Conservation (phyloP, 2,329 filamentous ascomycete genomes). For the Epichloe festucae region DNA sequence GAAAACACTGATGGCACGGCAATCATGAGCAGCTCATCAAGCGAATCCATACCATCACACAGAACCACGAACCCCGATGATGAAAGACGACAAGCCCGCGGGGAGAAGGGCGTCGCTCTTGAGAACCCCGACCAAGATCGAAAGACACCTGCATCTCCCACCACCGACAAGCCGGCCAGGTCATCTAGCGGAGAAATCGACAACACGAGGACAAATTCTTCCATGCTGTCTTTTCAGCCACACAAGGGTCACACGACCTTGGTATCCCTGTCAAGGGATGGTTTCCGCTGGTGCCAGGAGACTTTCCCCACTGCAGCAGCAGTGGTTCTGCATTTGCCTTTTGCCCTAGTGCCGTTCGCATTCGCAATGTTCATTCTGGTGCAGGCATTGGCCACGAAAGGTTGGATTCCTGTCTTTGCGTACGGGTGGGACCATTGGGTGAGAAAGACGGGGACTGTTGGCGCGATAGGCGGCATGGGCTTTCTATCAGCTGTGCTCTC, state of each 20-base stretch:
- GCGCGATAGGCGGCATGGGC: slow-evolving; percentile 58
- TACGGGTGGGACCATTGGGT: slow-evolving; percentile 66
- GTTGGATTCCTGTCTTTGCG: slow-evolving; percentile 62
- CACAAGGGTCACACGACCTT: slow-evolving; percentile 30
- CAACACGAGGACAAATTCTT: not conserved
- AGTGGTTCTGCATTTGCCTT: slow-evolving; percentile 53
- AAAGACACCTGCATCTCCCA: not conserved
- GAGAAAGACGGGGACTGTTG: slow-evolving; percentile 52
- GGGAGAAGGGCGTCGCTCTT: not conserved
- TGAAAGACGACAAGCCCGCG: not conserved
- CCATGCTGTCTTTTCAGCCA: slow-evolving; percentile 4
- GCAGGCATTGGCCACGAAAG: slow-evolving; percentile 58
- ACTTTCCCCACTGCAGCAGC: slow-evolving; percentile 59
- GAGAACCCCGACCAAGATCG: not conserved
- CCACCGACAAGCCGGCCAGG: not conserved
- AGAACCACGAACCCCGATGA: not conserved
- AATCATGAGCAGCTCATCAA: slow-evolving; percentile 3
- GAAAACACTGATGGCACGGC: slow-evolving; percentile 7
- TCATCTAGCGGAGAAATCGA: not conserved
- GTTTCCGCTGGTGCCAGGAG: slow-evolving; percentile 48
- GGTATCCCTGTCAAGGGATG: slow-evolving; percentile 31
- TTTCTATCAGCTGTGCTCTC: slow-evolving; percentile 59
- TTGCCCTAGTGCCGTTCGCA: slow-evolving; percentile 56
- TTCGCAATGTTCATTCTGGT: slow-evolving; percentile 66
- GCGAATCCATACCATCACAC: slow-evolving; percentile 1